phyloP scores from a whole-genome alignment of 345 rosid species.

The Pugionium dolabratum region DNA sequence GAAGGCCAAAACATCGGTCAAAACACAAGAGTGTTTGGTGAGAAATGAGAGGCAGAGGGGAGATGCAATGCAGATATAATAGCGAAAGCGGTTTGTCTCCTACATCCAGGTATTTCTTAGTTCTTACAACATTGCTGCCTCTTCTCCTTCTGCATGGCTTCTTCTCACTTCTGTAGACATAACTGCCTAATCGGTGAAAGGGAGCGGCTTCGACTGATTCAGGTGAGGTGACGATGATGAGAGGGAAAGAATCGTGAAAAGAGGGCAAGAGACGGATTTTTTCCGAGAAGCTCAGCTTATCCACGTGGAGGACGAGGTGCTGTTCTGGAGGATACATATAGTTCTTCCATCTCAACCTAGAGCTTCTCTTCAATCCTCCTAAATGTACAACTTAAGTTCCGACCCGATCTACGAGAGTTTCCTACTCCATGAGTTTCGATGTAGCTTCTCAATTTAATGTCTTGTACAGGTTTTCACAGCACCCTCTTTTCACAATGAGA shows the following conservation, averaged over 20 bases:
- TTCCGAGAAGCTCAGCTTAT: constrained; percentile 67
- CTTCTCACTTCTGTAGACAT: constrained; percentile 20
- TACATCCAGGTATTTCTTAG: constrained; percentile 47
- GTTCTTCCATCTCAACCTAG: constrained; percentile 86
- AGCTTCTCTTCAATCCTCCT: constrained; percentile 74
- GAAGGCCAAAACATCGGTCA: constrained; percentile 46
- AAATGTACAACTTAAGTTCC: background rate
- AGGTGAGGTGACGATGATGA: constrained; percentile 46
- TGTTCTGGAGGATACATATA: constrained; percentile 81
- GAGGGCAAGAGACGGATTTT: constrained; percentile 17
- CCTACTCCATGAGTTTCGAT: constrained; percentile 82
- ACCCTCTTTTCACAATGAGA: constrained; percentile 53
- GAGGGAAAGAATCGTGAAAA: too few species aligned
- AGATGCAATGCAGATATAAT: constrained; percentile 38
- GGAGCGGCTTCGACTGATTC: background rate
- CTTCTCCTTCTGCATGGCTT: constrained; percentile 24
- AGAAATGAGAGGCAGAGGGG: constrained; percentile 38
- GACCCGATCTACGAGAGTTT: constrained; percentile 67
- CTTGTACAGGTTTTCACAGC: constrained; percentile 87
- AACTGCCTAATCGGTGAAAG: constrained; percentile 11
- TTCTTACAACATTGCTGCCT: background rate
- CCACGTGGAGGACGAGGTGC: constrained; percentile 83
- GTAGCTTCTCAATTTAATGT: constrained; percentile 59
- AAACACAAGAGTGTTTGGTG: constrained; percentile 32
- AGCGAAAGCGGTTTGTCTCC: constrained; percentile 42